Percentiles rank a stretch among this genome's conserved stretches.
These are phyloP conservation scores for Chalciporus sphaerocephalus DNA, from an alignment of 768 basidiomycete species.

Conservation along the genomic window DNA sequence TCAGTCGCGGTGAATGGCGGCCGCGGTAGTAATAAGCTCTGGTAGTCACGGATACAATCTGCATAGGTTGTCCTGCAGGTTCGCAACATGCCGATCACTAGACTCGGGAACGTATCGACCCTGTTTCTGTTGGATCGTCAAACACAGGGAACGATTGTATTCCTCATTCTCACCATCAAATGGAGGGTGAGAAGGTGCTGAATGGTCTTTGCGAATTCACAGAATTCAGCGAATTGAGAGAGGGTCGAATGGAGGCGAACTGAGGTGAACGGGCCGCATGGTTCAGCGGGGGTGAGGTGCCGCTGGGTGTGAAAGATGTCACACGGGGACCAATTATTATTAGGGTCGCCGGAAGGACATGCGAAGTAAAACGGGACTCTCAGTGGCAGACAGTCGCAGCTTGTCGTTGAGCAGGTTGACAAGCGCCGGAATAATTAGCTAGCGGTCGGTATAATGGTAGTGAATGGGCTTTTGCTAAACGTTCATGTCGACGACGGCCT, in stretches of 20 bases:
- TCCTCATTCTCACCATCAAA: neutral
- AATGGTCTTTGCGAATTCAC: neutral
- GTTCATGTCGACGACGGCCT: no score
- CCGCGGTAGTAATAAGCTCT: conserved; percentile 7
- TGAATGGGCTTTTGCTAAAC: no score
- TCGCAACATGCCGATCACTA: neutral
- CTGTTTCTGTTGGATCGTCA: no score
- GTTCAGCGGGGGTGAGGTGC: neutral
- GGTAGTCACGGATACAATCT: conserved; percentile 5
- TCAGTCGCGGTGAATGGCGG: neutral
- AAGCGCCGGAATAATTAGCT: neutral
- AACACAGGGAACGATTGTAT: no score
- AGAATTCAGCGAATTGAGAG: no score
- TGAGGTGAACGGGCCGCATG: neutral
- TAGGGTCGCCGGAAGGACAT: neutral
- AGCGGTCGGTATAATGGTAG: neutral
- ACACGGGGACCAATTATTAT: neutral
- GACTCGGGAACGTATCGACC: no score
- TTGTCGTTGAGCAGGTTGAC: neutral
- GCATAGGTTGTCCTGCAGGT: no score
- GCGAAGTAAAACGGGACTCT: neutral
- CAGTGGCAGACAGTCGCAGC: no score
- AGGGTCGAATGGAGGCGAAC: no score
- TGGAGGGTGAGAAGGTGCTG: neutral
- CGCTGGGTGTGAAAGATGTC: conserved; percentile 17